Evolutionary conservation across 1,139 yeast genomes (phyloP), one percentile per base, ranked within the genome.

Genomic region (Yamadazyma friedrichii): DNA sequence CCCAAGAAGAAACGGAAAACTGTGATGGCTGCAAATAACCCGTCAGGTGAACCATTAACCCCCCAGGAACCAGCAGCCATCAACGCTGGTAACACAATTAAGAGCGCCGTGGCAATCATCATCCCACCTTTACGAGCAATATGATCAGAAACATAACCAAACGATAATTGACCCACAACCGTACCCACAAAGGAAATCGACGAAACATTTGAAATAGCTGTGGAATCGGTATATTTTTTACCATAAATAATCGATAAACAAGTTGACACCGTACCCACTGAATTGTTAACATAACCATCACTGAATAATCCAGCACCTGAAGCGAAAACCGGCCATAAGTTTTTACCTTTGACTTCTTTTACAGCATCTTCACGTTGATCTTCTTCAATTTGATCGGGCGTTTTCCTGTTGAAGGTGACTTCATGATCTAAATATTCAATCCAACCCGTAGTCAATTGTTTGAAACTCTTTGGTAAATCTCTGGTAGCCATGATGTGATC

Each of bases 141-240:
- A 55, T 82, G 77, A 64, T 89, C 97, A 13, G 95, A 77, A 39
- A 86, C 65, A 54, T 80, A 82, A 37, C 96, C 97, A 62, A 89
- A 88, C 2, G 71, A 41, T 41, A 89, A 72, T 68, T 83, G 91
- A 33, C 97, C 97, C 16, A 34, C 36, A 38, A 89, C 94, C 3
- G 91, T 88, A 53, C 97, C 97, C 10, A 77, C 96, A 58, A 89
- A 89, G 0, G 89, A 95, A 56, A 89, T 85, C n/a, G 96, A 81
- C 0, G 94, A 75, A 41, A 89, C 86, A 55, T 88, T 88, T 46
- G 80, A 74, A 43, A 85, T 78, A 20, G 96, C 95, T 38, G 64
- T 61, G 0, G 94, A 84, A 10, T 74, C 55, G 3, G 78, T 62
- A 57, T 84, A 83, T 53, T 76, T 77, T 0, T 60, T 61, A 11